Evolutionary conservation across 192 early-diverging fungal species (phyloP).

Genomic region (Phycomyces nitens): DNA sequence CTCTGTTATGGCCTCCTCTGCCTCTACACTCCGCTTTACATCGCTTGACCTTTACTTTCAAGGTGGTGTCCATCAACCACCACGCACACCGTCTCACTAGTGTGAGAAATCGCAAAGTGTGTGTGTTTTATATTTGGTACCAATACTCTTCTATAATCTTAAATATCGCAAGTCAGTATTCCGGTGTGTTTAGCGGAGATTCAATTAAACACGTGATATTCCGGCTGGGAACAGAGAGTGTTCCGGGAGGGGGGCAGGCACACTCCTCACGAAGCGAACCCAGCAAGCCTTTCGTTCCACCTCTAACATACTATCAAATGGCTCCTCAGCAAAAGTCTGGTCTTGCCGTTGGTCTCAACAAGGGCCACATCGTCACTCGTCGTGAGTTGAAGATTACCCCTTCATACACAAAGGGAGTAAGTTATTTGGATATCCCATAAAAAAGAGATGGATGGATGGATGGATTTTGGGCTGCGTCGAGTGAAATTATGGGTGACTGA

Average conservation of each 20-base stretch:
- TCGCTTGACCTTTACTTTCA: no score
- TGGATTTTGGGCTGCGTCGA: background rate
- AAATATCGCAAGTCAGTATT: no score
- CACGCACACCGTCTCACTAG: no score
- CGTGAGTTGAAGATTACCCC: constrained; percentile 65
- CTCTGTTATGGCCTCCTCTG: no score
- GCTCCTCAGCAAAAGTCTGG: constrained; percentile 59
- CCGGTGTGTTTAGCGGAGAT: no score
- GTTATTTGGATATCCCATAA: constrained; percentile 29
- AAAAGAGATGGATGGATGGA: constrained; percentile 13
- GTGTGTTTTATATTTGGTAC: no score
- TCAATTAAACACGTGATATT: background rate
- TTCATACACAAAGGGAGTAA: constrained; percentile 76
- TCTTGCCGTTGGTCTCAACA: constrained; percentile 85
- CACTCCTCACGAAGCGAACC: background rate
- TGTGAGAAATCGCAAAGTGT: no score
- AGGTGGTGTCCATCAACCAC: no score
- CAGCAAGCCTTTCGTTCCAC: background rate
- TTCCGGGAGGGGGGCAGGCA: no score
- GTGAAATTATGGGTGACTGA: no score
- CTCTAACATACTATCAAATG: background rate
- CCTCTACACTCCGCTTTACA: no score
- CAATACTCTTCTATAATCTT: background rate
- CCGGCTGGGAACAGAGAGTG: background rate
- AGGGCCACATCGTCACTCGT: constrained; percentile 85